These are phyloP conservation scores for Fusarium sterilihyphosum DNA, from an alignment of 2,329 filamentous ascomycete species.

Conservation along the genomic window DNA sequence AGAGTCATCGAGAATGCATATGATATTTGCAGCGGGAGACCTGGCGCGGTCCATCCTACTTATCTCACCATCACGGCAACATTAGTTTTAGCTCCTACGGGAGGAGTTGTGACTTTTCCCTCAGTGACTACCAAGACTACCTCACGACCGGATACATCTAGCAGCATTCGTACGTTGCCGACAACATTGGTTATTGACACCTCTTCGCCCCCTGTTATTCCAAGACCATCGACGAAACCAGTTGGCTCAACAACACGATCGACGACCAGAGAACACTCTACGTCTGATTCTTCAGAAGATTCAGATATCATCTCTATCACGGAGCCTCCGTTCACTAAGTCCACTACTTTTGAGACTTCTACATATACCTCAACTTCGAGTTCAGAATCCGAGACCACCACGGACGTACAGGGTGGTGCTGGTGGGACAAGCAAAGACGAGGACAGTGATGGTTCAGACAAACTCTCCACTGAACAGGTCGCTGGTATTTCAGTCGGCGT, in stretches of 20 bases:
- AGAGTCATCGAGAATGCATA: constrained; percentile 60
- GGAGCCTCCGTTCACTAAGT: constrained; percentile 13
- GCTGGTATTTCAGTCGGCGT: constrained; percentile 68
- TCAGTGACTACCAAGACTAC: constrained; percentile 22
- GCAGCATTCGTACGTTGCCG: constrained; percentile 34
- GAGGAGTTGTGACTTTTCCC: constrained; percentile 46
- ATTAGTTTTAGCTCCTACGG: constrained; percentile 51
- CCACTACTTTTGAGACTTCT: constrained; percentile 13
- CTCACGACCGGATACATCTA: constrained; percentile 17
- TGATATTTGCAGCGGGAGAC: constrained; percentile 65
- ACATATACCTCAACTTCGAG: constrained; percentile 13
- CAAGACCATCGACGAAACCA: constrained; percentile 17
- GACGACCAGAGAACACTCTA: neutral
- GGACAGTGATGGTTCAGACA: constrained; percentile 15
- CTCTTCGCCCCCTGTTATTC: constrained; percentile 33
- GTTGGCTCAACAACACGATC: constrained; percentile 2
- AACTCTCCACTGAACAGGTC: constrained; percentile 57
- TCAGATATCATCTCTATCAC: constrained; percentile 19
- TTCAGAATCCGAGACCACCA: constrained; percentile 24
- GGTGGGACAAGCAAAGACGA: constrained; percentile 21
- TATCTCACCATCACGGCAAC: constrained; percentile 69
- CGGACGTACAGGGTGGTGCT: constrained; percentile 25
- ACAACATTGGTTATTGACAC: constrained; percentile 45
- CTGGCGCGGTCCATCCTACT: constrained; percentile 64
- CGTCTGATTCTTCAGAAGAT: neutral